Conservation (phyloP, 768 basidiomycete genomes). For the Gyrodon lividus region DNA sequence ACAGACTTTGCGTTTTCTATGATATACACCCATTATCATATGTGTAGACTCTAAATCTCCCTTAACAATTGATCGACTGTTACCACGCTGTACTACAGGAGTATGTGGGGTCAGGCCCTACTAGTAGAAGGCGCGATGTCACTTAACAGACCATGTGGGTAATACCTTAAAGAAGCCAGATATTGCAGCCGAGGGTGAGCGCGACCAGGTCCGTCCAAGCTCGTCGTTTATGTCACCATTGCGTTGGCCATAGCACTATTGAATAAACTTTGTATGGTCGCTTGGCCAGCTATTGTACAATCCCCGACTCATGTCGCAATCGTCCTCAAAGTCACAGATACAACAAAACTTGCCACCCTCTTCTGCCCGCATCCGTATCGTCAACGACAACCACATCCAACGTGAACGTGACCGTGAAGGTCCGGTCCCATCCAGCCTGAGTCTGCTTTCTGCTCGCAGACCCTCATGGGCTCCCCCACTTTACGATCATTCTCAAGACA, state of each 20-base stretch:
- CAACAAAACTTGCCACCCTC: conserved; percentile 1
- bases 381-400: conserved; percentile 10
- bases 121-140: too few relatives aligned
- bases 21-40: conserved; percentile 1
- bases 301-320: conserved; percentile 29
- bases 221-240: too few relatives aligned
- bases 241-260: too few relatives aligned
- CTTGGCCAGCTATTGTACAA: too few relatives aligned
- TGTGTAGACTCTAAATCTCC: not conserved
- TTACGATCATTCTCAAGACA: conserved; percentile 27
- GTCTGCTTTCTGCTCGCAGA: conserved; percentile 33
- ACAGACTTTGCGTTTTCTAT: not conserved
- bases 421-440: conserved; percentile 27
- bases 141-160: too few relatives aligned
- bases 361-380: conserved; percentile 23
- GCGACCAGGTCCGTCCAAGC: too few relatives aligned
- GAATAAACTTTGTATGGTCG: too few relatives aligned
- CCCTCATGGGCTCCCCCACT: conserved; percentile 34
- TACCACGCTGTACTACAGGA: too few relatives aligned
- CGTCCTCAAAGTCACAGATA: conserved; percentile 23
- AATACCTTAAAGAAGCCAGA: too few relatives aligned
- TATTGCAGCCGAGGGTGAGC: too few relatives aligned
- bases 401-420: conserved; percentile 25
- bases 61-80: too few relatives aligned
- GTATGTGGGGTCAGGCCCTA: too few relatives aligned